Conservation (phyloP, 1,139 yeast genomes). For the Casaregolazyma lundiana region DNA sequence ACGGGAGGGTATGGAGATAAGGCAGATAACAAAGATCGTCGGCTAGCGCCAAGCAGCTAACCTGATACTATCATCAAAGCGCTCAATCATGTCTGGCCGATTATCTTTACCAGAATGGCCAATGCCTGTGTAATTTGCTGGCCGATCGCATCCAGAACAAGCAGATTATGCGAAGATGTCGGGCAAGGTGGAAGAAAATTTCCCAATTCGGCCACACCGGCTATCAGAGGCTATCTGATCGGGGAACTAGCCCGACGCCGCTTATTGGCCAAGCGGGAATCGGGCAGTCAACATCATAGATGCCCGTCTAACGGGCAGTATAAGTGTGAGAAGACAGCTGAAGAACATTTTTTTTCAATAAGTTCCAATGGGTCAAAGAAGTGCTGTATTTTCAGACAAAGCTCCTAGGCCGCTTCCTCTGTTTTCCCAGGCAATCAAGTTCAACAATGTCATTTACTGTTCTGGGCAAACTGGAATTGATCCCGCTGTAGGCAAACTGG, state of each 20-base stretch:
- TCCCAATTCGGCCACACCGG: not conserved
- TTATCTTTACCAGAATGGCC: not conserved
- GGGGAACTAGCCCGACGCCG: not conserved
- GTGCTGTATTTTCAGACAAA: conserved; percentile 5
- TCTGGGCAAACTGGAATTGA: conserved; percentile 43
- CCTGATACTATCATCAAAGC: not conserved
- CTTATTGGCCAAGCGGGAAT: not conserved
- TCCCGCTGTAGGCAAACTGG: conserved; percentile 32
- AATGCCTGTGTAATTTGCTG: too few relatives aligned
- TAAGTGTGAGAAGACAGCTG: too few relatives aligned
- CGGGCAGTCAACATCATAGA: too few relatives aligned
- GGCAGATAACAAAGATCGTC: not conserved
- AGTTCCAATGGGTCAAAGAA: not conserved
- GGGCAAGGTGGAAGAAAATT: too few relatives aligned
- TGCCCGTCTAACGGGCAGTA: not conserved
- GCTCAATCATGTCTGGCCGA: not conserved
- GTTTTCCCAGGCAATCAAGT: conserved; percentile 46
- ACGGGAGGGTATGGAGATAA: not conserved
- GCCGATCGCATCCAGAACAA: not conserved
- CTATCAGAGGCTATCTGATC: too few relatives aligned
- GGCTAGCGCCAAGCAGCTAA: not conserved
- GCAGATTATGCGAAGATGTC: too few relatives aligned
- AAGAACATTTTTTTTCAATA: too few relatives aligned
- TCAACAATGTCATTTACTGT: conserved; percentile 50
- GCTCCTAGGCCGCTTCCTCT: conserved; percentile 29